phyloP scores from a whole-genome alignment of 1,139 yeast genomes.

The Saccharomycopsis phalli region DNA sequence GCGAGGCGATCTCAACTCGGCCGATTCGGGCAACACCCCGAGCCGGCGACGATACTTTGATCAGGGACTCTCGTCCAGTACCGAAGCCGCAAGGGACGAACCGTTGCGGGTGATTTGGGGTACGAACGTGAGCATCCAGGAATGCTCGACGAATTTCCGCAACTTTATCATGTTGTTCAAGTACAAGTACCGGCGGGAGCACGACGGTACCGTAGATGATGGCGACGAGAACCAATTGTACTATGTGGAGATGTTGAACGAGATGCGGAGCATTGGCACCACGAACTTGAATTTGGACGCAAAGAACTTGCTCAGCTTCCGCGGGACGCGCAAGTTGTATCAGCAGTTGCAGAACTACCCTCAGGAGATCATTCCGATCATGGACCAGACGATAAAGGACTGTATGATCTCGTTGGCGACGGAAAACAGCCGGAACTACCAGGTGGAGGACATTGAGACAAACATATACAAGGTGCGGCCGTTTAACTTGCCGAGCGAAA shows the following conservation, averaged over 20 bases:
- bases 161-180: slow-evolving; percentile 80
- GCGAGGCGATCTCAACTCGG: slow-evolving; percentile 52
- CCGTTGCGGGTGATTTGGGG: slow-evolving; percentile 97
- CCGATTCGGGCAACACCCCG: slow-evolving; percentile 46
- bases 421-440: slow-evolving; percentile 38
- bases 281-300: slow-evolving; percentile 83
- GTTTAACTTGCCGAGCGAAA: slow-evolving; percentile 56
- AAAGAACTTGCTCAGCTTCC: slow-evolving; percentile 65
- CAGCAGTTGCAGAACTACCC: slow-evolving; percentile 87
- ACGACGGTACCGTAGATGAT: slow-evolving; percentile 38
- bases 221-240: slow-evolving; percentile 65
- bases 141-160: slow-evolving; percentile 70
- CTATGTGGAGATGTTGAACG: slow-evolving; percentile 64
- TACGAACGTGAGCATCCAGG: slow-evolving; percentile 88
- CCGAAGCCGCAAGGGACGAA: slow-evolving; percentile 29
- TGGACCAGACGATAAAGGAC: slow-evolving; percentile 94
- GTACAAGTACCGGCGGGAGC: slow-evolving; percentile 57
- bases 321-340: slow-evolving; percentile 69
- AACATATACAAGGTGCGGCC: slow-evolving; percentile 85
- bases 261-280: slow-evolving; percentile 70
- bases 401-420: slow-evolving; percentile 73
- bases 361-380: slow-evolving; percentile 91
- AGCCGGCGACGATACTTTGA: slow-evolving; percentile 32
- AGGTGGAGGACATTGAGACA: slow-evolving; percentile 57
- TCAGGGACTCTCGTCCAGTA: slow-evolving; percentile 22